Evolutionary conservation across 352 stramenopile species (phyloP).

Genomic region (Phytophthora rubi): DNA sequence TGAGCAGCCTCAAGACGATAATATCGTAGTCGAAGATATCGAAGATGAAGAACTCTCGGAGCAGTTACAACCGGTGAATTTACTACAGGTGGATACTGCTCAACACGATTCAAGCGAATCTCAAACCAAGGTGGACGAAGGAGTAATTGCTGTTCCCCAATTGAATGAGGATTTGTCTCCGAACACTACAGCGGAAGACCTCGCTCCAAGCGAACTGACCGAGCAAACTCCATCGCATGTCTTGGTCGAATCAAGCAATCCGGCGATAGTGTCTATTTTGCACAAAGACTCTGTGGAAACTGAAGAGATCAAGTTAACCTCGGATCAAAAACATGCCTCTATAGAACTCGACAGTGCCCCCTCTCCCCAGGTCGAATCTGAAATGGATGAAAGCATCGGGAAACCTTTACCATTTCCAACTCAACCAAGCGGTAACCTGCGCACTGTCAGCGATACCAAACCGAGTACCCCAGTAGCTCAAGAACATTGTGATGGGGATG

Average conservation of each 20-base stretch:
- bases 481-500: neutral
- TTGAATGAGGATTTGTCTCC: neutral
- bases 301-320: neutral
- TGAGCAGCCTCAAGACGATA: constrained; percentile 6
- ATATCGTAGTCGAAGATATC: constrained; percentile 37
- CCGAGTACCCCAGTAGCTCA: neutral
- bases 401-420: neutral
- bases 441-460: neutral
- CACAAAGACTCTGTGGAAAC: neutral
- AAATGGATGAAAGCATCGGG: neutral
- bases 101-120: neutral
- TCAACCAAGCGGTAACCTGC: neutral
- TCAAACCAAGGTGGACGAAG: constrained; percentile 1
- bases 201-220: neutral
- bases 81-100: neutral
- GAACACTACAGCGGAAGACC: neutral
- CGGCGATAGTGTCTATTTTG: neutral
- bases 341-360: neutral
- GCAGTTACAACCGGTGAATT: neutral
- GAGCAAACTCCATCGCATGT: neutral
- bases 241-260: neutral
- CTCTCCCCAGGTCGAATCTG: neutral
- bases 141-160: neutral
- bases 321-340: neutral
- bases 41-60: constrained; percentile 18